Evolutionary conservation across 2,329 filamentous ascomycete species (phyloP).

Genomic region (Fusarium devonianum): DNA sequence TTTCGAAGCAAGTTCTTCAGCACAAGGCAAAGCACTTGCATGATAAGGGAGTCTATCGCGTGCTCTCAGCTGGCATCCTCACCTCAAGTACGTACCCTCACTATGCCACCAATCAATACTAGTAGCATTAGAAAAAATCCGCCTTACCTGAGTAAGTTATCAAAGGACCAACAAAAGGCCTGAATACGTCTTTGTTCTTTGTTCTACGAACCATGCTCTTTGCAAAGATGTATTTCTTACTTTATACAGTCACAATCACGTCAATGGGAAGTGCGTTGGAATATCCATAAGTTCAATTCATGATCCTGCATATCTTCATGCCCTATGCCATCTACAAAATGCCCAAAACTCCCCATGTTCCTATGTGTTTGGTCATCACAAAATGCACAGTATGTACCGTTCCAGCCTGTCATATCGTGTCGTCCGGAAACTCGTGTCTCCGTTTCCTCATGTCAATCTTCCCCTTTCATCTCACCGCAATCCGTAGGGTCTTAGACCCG

Average conservation of each 20-base stretch:
- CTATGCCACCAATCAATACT: too few relatives aligned
- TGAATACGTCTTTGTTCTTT: background rate
- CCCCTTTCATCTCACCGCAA: background rate
- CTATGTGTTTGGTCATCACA: conserved; percentile 8
- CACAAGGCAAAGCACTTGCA: background rate
- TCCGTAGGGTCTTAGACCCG: conserved; percentile 18
- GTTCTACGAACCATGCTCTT: background rate
- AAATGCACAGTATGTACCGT: conserved; percentile 15
- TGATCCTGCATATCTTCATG: conserved; percentile 11
- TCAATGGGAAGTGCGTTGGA: conserved; percentile 17
- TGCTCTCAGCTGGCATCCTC: too few relatives aligned
- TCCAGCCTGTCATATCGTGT: background rate
- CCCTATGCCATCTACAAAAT: conserved; percentile 22
- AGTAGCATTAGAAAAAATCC: too few relatives aligned
- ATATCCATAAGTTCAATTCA: conserved; percentile 26
- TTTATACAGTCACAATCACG: background rate
- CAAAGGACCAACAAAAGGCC: too few relatives aligned
- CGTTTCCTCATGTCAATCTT: conserved; percentile 9
- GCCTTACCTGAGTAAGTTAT: too few relatives aligned
- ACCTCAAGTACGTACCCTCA: too few relatives aligned
- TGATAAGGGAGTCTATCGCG: too few relatives aligned
- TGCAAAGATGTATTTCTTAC: too few relatives aligned
- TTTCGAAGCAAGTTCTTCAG: background rate
- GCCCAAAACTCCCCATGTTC: conserved; percentile 22
- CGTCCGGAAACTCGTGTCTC: background rate